phyloP scores from a whole-genome alignment of 352 stramenopile species.

The Plasmopara muralis region DNA sequence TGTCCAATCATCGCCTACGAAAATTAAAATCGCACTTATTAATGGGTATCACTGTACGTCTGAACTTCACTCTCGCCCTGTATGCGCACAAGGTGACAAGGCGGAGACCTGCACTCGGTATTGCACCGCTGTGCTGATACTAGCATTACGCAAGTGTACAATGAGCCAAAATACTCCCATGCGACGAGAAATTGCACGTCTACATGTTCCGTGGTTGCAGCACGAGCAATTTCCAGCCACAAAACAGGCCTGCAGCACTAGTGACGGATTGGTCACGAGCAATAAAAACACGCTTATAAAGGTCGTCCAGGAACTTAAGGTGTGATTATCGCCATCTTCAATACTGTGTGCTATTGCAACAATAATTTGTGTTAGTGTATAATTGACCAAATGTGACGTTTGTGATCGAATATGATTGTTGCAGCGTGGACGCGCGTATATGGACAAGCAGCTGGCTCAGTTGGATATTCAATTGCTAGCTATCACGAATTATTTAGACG shows the following conservation, averaged over 20 bases:
- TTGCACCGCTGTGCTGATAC: slow-evolving; percentile 1
- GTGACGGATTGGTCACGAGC: slow-evolving; percentile 34
- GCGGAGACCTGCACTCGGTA: slow-evolving; percentile 9
- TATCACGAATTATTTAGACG: slow-evolving; percentile 55
- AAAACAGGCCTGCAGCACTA: slow-evolving; percentile 46
- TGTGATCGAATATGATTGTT: slow-evolving; percentile 1
- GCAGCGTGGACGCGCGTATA: slow-evolving; percentile 40
- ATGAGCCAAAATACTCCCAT: slow-evolving; percentile 12
- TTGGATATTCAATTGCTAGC: slow-evolving; percentile 53
- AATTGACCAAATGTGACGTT: slow-evolving; percentile 3
- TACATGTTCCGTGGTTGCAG: slow-evolving; percentile 52
- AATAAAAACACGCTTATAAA: slow-evolving; percentile 50
- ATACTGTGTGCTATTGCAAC: too few relatives aligned
- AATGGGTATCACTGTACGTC: slow-evolving; percentile 2
- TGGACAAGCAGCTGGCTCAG: slow-evolving; percentile 55
- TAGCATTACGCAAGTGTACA: background rate
- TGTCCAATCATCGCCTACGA: slow-evolving; percentile 11
- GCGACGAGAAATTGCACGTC: slow-evolving; percentile 28
- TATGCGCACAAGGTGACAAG: slow-evolving; percentile 19
- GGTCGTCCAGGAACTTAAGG: slow-evolving; percentile 62
- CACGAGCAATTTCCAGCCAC: slow-evolving; percentile 58
- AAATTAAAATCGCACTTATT: slow-evolving; percentile 8
- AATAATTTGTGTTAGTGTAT: background rate
- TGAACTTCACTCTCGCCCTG: slow-evolving; percentile 6
- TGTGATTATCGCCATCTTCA: slow-evolving; percentile 6